Evolutionary conservation across 2,329 filamentous ascomycete species (phyloP), one percentile per base, ranked within the genome.

Genomic region (Pseudophaeomoniella oleicola): DNA sequence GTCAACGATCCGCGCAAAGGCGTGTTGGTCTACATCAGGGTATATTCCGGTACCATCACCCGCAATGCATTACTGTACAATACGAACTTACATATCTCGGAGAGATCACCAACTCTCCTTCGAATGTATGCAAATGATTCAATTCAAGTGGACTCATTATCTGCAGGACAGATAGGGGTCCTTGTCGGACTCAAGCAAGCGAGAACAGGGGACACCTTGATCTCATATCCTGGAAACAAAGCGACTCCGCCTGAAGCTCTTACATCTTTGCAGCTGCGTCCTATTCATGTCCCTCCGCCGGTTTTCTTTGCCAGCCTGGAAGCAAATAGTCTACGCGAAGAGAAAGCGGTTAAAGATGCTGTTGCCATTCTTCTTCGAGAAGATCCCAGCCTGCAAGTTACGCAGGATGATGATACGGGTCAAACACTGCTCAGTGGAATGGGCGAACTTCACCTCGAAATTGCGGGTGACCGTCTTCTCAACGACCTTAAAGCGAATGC

Each of bases 281-380:
- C 90, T 0, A 90, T 93, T 17, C 73, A 82, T 40, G 83, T 94
- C 1, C 88, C 90, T 1, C 86, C 90, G 0, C 86, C 90, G 0
- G 90, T 98, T 0, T 94, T 94, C 51, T 98, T 96, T 56, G 79
- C 92, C n/a, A 84, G 87, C 41, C 78, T 96, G 17, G 88, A 96
- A 44, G 84, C 76, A 13, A 62, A 85, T 46, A 79, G 83, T 47
- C 63, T 83, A 19, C 71, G 79, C 19, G 85, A 87, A 45, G 81
- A 86, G 48, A 87, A 86, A 47, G 72, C 79, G 40, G 72, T 98
- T 4, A 74, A 83, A 38, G 74, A 80, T 4, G 79, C 81, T 1
- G 64, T 98, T 4, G 71, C 75, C 4, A 73, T 90, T 34, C 71
- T 94, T 4, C 72, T 93, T 1, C 70, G 90, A 46, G 90, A 98